phyloP scores from a whole-genome alignment of 2,329 filamentous ascomycete species.

The Microdochium nivale region DNA sequence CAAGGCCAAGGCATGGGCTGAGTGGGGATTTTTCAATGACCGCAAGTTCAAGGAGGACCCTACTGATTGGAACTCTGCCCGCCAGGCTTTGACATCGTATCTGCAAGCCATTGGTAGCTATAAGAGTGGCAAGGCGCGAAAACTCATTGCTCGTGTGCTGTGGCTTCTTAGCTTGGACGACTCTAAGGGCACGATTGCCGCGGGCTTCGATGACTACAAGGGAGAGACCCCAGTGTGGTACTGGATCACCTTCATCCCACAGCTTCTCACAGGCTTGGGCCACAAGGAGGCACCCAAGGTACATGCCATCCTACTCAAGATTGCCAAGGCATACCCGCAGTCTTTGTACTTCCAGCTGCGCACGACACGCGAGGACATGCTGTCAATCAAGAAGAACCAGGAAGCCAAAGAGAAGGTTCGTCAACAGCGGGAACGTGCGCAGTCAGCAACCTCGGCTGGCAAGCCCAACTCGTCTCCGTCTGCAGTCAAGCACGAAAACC shows the following conservation, averaged over 20 bases:
- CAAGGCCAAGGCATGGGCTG: slow-evolving; percentile 94
- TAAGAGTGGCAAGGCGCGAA: slow-evolving; percentile 94
- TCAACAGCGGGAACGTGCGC: slow-evolving; percentile 30
- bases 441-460: slow-evolving; percentile 32
- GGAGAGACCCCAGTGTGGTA: slow-evolving; percentile 98
- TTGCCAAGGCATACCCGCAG: slow-evolving; percentile 93
- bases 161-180: slow-evolving; percentile 96
- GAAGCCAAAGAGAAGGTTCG: slow-evolving; percentile 62
- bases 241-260: slow-evolving; percentile 98
- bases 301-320: slow-evolving; percentile 78
- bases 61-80: slow-evolving; percentile 70
- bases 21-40: slow-evolving; percentile 98
- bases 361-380: slow-evolving; percentile 90
- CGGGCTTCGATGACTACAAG: slow-evolving; percentile 92
- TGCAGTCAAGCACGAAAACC: slow-evolving; percentile 43
- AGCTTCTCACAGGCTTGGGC: slow-evolving; percentile 83
- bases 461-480: slow-evolving; percentile 39
- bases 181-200: slow-evolving; percentile 69
- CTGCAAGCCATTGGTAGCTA: slow-evolving; percentile 92
- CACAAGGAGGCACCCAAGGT: slow-evolving; percentile 86
- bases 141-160: slow-evolving; percentile 83
- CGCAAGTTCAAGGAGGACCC: slow-evolving; percentile 91
- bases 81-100: slow-evolving; percentile 91
- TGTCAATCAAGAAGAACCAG: slow-evolving; percentile 82
- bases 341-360: slow-evolving; percentile 91